These are phyloP conservation scores for Exophiala xenobiotica DNA, from an alignment of 2,329 filamentous ascomycete genomes.

Conservation along the genomic window DNA sequence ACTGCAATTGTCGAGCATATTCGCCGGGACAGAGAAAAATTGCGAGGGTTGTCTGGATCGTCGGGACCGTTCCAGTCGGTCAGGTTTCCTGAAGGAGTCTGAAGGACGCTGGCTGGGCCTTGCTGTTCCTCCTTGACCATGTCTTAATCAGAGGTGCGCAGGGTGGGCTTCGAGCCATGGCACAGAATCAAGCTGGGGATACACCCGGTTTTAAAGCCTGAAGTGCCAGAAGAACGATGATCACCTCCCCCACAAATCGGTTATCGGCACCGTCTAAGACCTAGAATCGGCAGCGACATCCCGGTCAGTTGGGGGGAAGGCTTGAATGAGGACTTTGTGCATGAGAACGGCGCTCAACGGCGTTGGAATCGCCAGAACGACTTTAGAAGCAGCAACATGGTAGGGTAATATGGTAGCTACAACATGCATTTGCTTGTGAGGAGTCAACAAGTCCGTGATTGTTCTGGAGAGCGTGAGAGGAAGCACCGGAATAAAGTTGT, in stretches of 20 bases:
- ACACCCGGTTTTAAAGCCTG: neutral
- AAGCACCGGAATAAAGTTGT: neutral
- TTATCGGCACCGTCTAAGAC: neutral
- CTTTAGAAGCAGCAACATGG: no score
- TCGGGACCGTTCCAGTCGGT: constrained; percentile 25
- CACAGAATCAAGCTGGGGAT: neutral
- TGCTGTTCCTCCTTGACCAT: neutral
- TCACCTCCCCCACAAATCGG: neutral
- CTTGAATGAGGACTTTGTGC: no score
- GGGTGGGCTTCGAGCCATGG: neutral
- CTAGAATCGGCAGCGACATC: neutral
- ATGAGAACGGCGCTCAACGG: no score
- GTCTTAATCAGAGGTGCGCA: neutral
- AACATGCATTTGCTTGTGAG: no score
- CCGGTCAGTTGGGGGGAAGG: neutral
- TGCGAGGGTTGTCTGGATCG: constrained; percentile 29
- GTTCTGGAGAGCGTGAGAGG: neutral
- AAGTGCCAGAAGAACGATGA: neutral
- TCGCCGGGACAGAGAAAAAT: constrained; percentile 24
- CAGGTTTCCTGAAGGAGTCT: neutral
- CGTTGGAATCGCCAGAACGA: no score
- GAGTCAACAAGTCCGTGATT: no score
- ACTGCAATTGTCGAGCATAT: constrained; percentile 23
- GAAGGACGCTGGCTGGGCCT: neutral
- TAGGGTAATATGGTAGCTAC: no score